Evolutionary conservation across 495 filamentous ascomycete genomes (phyloP).

Genomic region (Neurospora hispaniola): DNA sequence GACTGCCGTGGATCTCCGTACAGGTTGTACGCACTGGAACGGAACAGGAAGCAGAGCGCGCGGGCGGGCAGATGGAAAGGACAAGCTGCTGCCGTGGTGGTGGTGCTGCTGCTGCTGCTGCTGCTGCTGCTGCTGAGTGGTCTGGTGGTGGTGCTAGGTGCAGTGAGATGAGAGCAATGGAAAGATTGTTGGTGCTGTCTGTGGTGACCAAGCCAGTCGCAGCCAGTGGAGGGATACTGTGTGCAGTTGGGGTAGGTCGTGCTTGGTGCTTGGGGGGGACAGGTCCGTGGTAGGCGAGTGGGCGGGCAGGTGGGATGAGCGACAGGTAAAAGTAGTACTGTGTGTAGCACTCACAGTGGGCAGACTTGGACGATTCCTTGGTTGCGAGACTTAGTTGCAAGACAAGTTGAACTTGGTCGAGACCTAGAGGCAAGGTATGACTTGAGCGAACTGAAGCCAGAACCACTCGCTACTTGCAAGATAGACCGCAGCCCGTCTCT

Average conservation of each 20-base stretch:
- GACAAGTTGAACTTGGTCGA: not conserved
- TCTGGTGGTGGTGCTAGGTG: not conserved
- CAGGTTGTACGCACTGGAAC: not conserved
- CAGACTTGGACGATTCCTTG: not conserved
- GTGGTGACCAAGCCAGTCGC: not conserved
- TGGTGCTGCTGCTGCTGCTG: not conserved
- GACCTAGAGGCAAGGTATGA: not conserved
- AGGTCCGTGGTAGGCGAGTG: not conserved
- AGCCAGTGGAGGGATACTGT: not conserved
- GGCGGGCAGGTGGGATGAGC: not conserved
- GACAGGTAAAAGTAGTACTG: not conserved
- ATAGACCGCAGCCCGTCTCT: not conserved
- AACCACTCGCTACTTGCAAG: not conserved
- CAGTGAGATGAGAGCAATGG: not conserved
- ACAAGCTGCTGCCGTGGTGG: not conserved
- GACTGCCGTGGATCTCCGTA: not conserved
- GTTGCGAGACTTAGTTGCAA: not conserved
- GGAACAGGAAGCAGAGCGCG: not conserved
- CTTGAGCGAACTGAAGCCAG: not conserved
- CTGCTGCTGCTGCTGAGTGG: not conserved
- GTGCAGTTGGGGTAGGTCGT: slow-evolving; percentile 1
- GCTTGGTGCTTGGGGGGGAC: not conserved
- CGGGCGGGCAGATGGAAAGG: not conserved
- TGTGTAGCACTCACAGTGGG: not conserved
- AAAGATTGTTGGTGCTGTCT: not conserved